phyloP scores from a whole-genome alignment of 1,284 basidiomycete genomes.

The Pseudomicrostroma phylloplanum region DNA sequence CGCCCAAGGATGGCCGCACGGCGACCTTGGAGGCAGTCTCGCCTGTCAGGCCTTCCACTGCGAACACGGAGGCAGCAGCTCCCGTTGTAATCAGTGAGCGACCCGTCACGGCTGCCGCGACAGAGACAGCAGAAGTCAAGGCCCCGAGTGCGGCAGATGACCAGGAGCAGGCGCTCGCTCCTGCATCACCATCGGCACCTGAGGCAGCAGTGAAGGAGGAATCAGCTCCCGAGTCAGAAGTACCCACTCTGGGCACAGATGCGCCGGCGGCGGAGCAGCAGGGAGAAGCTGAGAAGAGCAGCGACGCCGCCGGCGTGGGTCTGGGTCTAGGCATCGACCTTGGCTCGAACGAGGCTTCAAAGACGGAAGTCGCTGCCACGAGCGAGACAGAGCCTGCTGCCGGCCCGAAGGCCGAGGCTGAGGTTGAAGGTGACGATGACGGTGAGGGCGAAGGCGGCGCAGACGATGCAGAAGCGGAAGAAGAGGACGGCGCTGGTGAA shows the following conservation, averaged over 20 bases:
- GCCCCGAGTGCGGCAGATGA: not conserved
- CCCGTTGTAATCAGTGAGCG: too few relatives aligned
- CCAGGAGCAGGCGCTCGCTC: not conserved
- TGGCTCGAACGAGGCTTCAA: not conserved
- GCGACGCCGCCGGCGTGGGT: not conserved
- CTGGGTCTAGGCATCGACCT: not conserved
- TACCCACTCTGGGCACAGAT: not conserved
- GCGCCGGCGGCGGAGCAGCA: not conserved
- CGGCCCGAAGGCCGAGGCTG: not conserved
- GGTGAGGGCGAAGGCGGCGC: constrained; percentile 59
- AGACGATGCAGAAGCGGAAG: constrained; percentile 60
- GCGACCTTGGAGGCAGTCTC: not conserved
- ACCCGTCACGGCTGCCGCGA: not conserved
- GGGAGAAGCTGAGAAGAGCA: constrained; percentile 1
- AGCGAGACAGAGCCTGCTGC: not conserved
- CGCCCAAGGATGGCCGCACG: not conserved
- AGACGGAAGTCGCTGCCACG: not conserved
- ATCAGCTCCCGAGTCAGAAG: not conserved
- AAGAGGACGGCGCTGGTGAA: constrained; percentile 57
- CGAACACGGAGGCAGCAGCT: not conserved
- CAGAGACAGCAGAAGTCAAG: not conserved
- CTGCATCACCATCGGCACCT: not conserved
- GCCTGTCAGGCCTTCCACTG: not conserved
- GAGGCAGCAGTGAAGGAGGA: not conserved
- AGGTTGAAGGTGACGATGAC: constrained; percentile 1